Base-by-base conservation (phyloP, 2,329 filamentous ascomycete genomes). In the Botrytis deweyae region DNA sequence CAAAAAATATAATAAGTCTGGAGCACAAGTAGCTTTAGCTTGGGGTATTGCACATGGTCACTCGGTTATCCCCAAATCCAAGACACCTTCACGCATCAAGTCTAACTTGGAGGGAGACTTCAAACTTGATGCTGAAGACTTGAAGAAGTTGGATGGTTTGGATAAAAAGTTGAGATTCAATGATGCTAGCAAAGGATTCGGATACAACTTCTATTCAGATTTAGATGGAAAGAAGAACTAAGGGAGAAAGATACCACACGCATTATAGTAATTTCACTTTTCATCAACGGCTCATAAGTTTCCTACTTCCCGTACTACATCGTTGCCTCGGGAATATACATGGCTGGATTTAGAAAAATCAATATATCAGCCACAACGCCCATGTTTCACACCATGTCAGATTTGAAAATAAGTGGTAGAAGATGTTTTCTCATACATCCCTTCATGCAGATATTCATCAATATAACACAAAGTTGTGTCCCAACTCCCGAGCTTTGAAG, bases 71-170 rank as follows among this genome's bases (percentile, higher is more conserved):
- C 89, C 89, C 73, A 92, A 91, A 85, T 90, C 87, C 78, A 88
- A 87, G 62, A 90, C 86, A 44, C 85, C 87, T 40, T 83, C 83
- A 52, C 85, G 89, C 55, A 91, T 91, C 76, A 83, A 85, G 81
- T 87, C 86, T 80, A 93, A 93, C 82, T 88, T 90, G 79, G 84
- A 89, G 80, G 86, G 88, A 75, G 88, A 89, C 78, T 92, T 92
- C 80, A 86, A 87, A 78, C 83, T 92, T 40, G 84, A 85, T 1
- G 77, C 80, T 0, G 87, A 87, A 69, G 90, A 92, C 78, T 81
- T 91, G 77, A 81, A 86, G 78, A 87, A 86, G 81, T 87, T 81
- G 68, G 75, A 74, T 66, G 64, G 68, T 25, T 83, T 91, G 33
- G 88, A 91, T 79, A 89, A 87, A 82, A 90, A 90, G 81, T 64